Evolutionary conservation across 257 asterid genomes (phyloP).

Genomic region (Solanum bulbocastanum): DNA sequence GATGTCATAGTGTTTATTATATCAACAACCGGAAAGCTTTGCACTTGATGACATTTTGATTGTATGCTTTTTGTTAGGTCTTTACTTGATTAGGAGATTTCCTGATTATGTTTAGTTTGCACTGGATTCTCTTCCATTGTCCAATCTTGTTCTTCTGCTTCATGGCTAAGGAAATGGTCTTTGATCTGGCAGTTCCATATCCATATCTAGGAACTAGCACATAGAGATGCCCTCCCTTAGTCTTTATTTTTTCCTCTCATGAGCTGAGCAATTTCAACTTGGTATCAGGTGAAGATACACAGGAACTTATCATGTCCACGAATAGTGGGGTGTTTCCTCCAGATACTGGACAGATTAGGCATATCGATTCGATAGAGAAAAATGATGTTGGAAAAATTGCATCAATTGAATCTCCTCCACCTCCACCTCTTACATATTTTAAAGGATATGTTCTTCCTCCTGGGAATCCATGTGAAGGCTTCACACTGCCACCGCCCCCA

Average conservation of each 20-base stretch:
- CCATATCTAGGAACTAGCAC: background rate
- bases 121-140: background rate
- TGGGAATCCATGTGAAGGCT: slow-evolving; percentile 84
- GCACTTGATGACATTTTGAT: background rate
- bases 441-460: slow-evolving; percentile 82
- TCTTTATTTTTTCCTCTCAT: background rate
- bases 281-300: slow-evolving; percentile 60
- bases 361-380: background rate
- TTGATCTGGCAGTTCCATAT: background rate
- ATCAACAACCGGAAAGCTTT: background rate
- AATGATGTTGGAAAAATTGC: slow-evolving; percentile 11
- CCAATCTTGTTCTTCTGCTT: background rate
- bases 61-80: background rate
- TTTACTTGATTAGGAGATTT: background rate
- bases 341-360: slow-evolving; percentile 10
- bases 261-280: background rate
- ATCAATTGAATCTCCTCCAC: slow-evolving; percentile 10
- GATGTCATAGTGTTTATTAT: background rate
- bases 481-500: slow-evolving; percentile 89
- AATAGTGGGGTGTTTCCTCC: slow-evolving; percentile 18
- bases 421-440: slow-evolving; percentile 38
- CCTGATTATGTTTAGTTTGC: background rate
- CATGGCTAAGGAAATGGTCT: background rate
- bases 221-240: background rate
- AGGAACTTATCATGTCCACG: slow-evolving; percentile 17